These are phyloP conservation scores for Curvularia sp. DNA, from an alignment of 2,329 filamentous ascomycete genomes.

Conservation along the genomic window DNA sequence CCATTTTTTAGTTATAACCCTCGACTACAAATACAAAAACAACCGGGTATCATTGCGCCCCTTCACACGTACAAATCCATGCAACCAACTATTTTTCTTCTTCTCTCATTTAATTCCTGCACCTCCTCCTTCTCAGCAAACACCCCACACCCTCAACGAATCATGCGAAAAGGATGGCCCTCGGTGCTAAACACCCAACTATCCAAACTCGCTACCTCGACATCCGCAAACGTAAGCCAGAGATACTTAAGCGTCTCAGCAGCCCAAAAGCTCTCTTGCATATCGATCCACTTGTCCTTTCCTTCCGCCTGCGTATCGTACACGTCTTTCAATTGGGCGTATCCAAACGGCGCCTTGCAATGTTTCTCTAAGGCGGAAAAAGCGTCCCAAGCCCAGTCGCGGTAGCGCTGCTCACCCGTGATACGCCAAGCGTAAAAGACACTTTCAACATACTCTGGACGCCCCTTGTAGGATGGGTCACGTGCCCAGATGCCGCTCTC, in stretches of 20 bases:
- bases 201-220: constrained; percentile 48
- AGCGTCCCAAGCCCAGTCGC: constrained; percentile 54
- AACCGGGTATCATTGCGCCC: constrained; percentile 6
- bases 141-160: constrained; percentile 28
- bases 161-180: constrained; percentile 51
- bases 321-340: constrained; percentile 49
- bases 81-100: background rate
- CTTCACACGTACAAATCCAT: background rate
- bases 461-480: constrained; percentile 44
- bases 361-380: constrained; percentile 47
- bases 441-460: constrained; percentile 51
- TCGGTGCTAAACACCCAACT: constrained; percentile 56
- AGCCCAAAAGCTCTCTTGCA: constrained; percentile 51
- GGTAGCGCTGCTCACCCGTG: constrained; percentile 50
- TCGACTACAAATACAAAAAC: background rate
- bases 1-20: background rate
- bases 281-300: constrained; percentile 43
- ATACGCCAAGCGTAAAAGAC: constrained; percentile 53
- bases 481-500: constrained; percentile 45
- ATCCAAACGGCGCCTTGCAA: constrained; percentile 50
- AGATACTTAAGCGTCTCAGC: constrained; percentile 53
- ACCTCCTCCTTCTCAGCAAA: background rate
- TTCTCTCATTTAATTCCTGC: no score
- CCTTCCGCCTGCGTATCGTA: constrained; percentile 30
- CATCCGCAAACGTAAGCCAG: constrained; percentile 50